Conservation (phyloP, 768 basidiomycete species). For the Rhodotorula diobovata region DNA sequence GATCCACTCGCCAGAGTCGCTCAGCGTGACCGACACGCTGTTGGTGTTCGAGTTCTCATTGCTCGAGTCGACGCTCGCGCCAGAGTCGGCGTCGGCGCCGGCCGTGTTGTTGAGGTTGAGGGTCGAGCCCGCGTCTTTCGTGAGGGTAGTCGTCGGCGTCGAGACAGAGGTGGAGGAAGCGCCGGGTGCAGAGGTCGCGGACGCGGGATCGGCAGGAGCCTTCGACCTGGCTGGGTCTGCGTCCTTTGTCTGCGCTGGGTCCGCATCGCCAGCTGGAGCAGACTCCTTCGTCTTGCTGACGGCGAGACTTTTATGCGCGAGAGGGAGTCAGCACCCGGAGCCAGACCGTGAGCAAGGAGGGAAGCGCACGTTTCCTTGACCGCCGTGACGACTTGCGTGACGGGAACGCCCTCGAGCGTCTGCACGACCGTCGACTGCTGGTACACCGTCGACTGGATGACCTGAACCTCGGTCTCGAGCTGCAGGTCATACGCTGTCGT, state of each 20-base stretch:
- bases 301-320: neutral
- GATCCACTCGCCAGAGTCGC: conserved; percentile 4
- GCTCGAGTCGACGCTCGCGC: conserved; percentile 6
- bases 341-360: accelerated
- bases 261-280: neutral
- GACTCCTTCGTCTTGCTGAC: neutral
- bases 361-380: neutral
- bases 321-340: neutral
- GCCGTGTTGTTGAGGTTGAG: conserved; percentile 24
- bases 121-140: neutral
- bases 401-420: conserved; percentile 9
- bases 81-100: conserved; percentile 9
- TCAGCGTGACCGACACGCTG: neutral
- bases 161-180: neutral
- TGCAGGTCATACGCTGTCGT: conserved; percentile 4
- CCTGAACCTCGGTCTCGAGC: conserved; percentile 1
- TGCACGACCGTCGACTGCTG: conserved; percentile 15
- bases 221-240: neutral
- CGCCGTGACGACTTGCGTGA: conserved; percentile 15
- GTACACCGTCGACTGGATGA: conserved; percentile 3
- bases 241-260: neutral
- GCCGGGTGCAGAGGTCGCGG: neutral
- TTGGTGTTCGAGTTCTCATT: conserved; percentile 12
- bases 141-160: neutral
- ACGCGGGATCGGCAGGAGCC: neutral